Base-by-base conservation (phyloP, 257 asterid species). In the Gardenia jasminoides region DNA sequence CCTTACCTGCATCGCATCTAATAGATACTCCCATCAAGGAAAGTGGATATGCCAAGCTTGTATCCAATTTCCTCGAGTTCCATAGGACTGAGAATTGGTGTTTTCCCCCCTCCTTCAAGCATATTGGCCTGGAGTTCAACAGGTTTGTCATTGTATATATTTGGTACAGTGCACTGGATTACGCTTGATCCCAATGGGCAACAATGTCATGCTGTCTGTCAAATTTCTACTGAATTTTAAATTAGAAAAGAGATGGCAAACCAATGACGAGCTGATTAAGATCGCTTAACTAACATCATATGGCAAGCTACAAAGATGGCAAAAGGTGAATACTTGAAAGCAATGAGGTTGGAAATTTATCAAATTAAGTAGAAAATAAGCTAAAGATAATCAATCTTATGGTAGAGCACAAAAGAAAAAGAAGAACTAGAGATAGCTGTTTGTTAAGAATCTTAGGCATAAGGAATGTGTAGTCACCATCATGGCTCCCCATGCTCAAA, bases 101-200 rank as follows among this genome's bases (percentile, higher is more conserved):
- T 94, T 85, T 84, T 91, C 69, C 98, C 98, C 46, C 98, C 98
- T 77, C 98, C 98, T 88, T 94, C 98, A 72, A 94, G 98, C 98
- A 94, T 92, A 88, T 88, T 94, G 67, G 97, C 98, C 98, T 94
- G 83, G 77, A 52, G 74, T 78, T 72, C 75, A 75, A 65, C 80
- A 78, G 66, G 54, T 77, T 78, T 48, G 61, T 76, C 80, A 86
- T 78, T 58, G 67, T 24, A 73, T 46, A 75, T 52, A 41, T 59
- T 48, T 43, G 65, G 54, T n/a, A 54, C 20, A 46, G 47, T 66
- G 67, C 69, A 41, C 46, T n/a, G 15, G 74, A 67, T 36, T 44
- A 58, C 15, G 16, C n/a, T 74, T 48, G 69, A 41, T 22, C 22
- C 44, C 19, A 59, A 50, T 54, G 7, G 33, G 26, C 24, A 44